Percentiles rank a stretch among this genome's conserved stretches.
Conservation (phyloP, 1,284 basidiomycete genomes). For the Microbotryum lychnidis-dioicae region DNA sequence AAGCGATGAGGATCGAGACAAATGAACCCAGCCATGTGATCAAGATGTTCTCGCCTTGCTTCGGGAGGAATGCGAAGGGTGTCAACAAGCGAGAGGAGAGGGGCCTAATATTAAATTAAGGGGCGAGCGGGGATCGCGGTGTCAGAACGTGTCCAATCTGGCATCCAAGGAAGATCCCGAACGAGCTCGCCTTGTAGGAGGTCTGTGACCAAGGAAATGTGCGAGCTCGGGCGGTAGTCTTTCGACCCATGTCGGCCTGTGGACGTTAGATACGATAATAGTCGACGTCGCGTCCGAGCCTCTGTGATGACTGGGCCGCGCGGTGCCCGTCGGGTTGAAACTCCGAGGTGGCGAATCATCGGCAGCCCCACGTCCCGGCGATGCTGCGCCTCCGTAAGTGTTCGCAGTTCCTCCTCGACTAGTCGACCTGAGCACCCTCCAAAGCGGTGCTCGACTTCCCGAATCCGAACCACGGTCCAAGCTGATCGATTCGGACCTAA, state of each 20-base stretch:
- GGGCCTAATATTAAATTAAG: not conserved
- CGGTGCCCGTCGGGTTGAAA: too few relatives aligned
- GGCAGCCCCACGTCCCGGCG: too few relatives aligned
- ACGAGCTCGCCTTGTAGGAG: not conserved
- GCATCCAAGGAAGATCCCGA: too few relatives aligned
- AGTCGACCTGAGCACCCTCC: not conserved
- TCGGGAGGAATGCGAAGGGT: constrained; percentile 3
- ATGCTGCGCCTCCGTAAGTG: not conserved
- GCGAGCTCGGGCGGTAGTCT: not conserved
- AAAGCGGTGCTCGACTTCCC: constrained; percentile 14
- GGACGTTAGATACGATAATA: too few relatives aligned
- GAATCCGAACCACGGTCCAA: not conserved
- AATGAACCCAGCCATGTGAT: constrained; percentile 20
- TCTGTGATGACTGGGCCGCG: too few relatives aligned
- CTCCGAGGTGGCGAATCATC: too few relatives aligned
- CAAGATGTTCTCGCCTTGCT: constrained; percentile 7
- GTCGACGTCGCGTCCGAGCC: too few relatives aligned
- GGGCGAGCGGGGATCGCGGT: not conserved
- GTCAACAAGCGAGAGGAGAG: constrained; percentile 3
- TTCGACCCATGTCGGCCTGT: not conserved
- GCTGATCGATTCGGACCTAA: not conserved
- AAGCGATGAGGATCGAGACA: constrained; percentile 22
- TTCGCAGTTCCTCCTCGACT: not conserved
- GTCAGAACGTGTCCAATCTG: too few relatives aligned
- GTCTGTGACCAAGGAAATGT: constrained; percentile 11